Base-by-base conservation (phyloP, 2,329 filamentous ascomycete genomes). In the Aspergillus floridensis region DNA sequence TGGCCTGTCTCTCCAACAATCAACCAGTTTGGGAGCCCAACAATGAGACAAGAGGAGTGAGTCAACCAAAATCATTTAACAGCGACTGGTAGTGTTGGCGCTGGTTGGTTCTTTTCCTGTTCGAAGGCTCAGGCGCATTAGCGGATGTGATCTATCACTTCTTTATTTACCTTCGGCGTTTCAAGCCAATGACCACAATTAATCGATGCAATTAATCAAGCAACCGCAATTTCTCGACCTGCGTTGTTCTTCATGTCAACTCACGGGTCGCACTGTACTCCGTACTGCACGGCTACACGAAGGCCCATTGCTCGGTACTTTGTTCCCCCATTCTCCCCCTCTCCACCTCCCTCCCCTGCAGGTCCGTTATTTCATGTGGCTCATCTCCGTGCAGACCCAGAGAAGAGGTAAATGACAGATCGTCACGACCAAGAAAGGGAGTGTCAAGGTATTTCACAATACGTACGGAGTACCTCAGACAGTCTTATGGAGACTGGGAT, bases 321-420 rank as follows among this genome's bases (percentile, higher is more conserved):
- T 58, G 38, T 19, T 44, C 38, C 16, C 38, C 32, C 12, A 12
- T 35, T 35, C 10, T 16, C 32, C 32, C 32, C 32, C 14, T 6
- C 32, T 35, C 21, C 52, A 29, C 26, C 26, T 7, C 22, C 22
- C 31, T 32, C 57, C 59, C 60, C 64, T 63, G 60, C 64, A 62
- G 63, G 59, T 61, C 59, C 62, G 64, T 65, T 65, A 62, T 59
- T 57, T 35, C 58, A 62, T 65, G 61, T 63, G 59, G 59, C 63
- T 55, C 26, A 32, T 52, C 22, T 35, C 51, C 51, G n/a, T 41
- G 21, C 38, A 46, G 51, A n/a, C 48, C 51, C 6, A 44, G 52
- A 48, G 29, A 49, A 50, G 48, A 56, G 29, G n/a, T 35, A 62
- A 62, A 52, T 58, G 64, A 66, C 56, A 60, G 49, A 57, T 66